phyloP scores from a whole-genome alignment of 2,329 filamentous ascomycete genomes.

The Epichloe baconii region DNA sequence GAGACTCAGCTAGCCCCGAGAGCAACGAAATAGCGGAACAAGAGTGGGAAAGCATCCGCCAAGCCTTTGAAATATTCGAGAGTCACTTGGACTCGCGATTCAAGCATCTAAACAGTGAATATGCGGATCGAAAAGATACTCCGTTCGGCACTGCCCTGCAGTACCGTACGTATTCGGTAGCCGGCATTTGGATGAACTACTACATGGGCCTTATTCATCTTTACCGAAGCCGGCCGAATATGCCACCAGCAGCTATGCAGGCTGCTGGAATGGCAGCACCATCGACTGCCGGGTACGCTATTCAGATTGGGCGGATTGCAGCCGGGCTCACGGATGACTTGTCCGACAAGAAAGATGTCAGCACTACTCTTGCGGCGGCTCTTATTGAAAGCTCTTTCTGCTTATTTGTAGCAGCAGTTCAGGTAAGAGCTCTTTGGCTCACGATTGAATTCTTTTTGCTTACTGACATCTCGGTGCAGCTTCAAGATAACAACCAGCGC shows the following conservation, averaged over 20 bases:
- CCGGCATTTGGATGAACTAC: conserved; percentile 76
- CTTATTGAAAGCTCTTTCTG: conserved; percentile 73
- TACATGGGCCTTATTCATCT: conserved; percentile 75
- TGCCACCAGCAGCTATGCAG: conserved; percentile 83
- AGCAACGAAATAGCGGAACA: conserved; percentile 55
- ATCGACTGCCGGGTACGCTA: conserved; percentile 58
- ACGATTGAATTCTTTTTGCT: neutral
- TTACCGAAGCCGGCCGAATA: conserved; percentile 70
- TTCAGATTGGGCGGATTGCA: conserved; percentile 65
- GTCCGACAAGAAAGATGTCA: conserved; percentile 44
- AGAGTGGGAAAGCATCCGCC: conserved; percentile 67
- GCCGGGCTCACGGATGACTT: conserved; percentile 54
- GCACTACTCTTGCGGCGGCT: conserved; percentile 65
- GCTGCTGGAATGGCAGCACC: conserved; percentile 67
- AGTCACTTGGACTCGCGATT: conserved; percentile 61
- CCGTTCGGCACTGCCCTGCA: conserved; percentile 74
- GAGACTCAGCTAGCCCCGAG: conserved; percentile 46
- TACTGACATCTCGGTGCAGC: neutral
- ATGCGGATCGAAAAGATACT: conserved; percentile 43
- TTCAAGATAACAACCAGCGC: conserved; percentile 54
- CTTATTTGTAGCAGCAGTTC: conserved; percentile 75
- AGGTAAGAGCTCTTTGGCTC: conserved; percentile 28
- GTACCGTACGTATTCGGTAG: conserved; percentile 79
- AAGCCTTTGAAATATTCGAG: conserved; percentile 56
- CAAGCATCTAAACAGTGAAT: conserved; percentile 58